A percentile compares a stretch with the other conserved stretches of the same genome.
These are phyloP conservation scores for Colletotrichum sp. DNA, from an alignment of 2,329 filamentous ascomycete species.

Conservation along the genomic window DNA sequence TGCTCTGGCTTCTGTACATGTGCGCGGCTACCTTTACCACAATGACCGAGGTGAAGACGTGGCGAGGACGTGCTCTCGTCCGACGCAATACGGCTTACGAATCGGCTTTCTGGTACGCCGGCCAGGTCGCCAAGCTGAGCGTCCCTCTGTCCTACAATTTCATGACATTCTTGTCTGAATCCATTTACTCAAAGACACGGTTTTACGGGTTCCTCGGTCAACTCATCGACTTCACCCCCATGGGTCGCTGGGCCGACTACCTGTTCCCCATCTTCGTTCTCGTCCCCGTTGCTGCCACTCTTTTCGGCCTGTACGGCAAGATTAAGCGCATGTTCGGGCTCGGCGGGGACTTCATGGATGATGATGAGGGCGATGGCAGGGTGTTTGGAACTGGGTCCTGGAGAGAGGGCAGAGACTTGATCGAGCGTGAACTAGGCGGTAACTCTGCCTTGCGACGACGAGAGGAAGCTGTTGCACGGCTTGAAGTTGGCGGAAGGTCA, in stretches of 20 bases:
- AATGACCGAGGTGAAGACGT: conserved; percentile 94
- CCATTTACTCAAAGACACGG: conserved; percentile 76
- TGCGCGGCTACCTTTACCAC: conserved; percentile 86
- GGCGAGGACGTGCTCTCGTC: conserved; percentile 92
- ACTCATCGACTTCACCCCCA: conserved; percentile 80
- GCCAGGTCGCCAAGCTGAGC: conserved; percentile 89
- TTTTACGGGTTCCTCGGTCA: conserved; percentile 89
- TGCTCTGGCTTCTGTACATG: conserved; percentile 96
- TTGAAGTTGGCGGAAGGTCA: conserved; percentile 36
- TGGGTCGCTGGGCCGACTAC: conserved; percentile 85
- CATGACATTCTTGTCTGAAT: conserved; percentile 80
- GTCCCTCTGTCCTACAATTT: conserved; percentile 97
- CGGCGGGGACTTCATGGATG: conserved; percentile 74
- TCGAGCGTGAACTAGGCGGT: conserved; percentile 82
- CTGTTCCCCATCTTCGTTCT: conserved; percentile 90
- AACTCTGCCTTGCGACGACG: conserved; percentile 58
- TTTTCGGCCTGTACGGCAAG: conserved; percentile 89
- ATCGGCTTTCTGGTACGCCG: conserved; percentile 93
- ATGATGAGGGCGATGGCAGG: conserved; percentile 69
- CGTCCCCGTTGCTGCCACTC: conserved; percentile 81
- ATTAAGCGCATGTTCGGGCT: conserved; percentile 81
- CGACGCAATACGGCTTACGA: conserved; percentile 91
- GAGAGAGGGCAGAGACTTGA: conserved; percentile 90
- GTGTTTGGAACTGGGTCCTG: conserved; percentile 82
- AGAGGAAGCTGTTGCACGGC: conserved; percentile 44